Evolutionary conservation across 2,329 filamentous ascomycete genomes (phyloP).

Genomic region (Periglandula ipomoeae): DNA sequence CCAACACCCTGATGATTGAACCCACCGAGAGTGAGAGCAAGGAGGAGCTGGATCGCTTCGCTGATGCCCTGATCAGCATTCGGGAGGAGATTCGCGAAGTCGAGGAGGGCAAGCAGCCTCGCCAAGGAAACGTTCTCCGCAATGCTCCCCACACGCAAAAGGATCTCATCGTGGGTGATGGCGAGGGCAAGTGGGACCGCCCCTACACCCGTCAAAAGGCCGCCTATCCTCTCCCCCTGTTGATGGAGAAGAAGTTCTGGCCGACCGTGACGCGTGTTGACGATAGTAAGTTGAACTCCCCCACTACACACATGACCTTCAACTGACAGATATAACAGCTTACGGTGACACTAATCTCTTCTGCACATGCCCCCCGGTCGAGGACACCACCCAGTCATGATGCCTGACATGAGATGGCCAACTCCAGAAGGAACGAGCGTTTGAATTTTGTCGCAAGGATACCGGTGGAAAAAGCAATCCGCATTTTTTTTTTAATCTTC

Average conservation of each 20-base stretch:
- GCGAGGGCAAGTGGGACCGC: conserved; percentile 61
- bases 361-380: conserved; percentile 85
- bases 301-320: no score
- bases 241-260: conserved; percentile 98
- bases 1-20: conserved; percentile 96
- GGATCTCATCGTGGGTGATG: conserved; percentile 58
- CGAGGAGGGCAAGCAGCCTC: conserved; percentile 68
- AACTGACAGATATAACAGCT: conserved; percentile 37
- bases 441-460: background rate
- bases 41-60: conserved; percentile 87
- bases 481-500: background rate
- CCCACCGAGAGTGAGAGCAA: conserved; percentile 91
- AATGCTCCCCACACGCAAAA: conserved; percentile 79
- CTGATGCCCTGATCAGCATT: conserved; percentile 81
- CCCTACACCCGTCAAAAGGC: conserved; percentile 73
- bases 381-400: conserved; percentile 37
- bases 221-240: conserved; percentile 73
- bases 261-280: conserved; percentile 78
- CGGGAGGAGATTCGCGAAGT: conserved; percentile 75
- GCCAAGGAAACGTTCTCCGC: conserved; percentile 75
- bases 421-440: background rate
- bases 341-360: conserved; percentile 90
- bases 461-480: background rate
- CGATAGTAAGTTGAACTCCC: conserved; percentile 55
- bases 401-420: no score